phyloP scores from a whole-genome alignment of 78 protist species.

The Tieghemostelium lacteum region DNA sequence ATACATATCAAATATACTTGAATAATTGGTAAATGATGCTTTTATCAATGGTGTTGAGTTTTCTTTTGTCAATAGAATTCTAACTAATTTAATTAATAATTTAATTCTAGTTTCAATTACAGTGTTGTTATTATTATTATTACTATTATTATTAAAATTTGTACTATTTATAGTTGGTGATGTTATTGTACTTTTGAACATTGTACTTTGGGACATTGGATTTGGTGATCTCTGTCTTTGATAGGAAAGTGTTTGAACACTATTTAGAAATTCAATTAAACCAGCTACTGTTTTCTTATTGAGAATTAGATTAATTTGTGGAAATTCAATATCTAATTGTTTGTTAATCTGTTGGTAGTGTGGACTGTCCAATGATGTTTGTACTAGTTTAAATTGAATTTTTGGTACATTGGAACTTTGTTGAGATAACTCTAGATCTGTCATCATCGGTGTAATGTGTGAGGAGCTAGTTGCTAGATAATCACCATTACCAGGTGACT shows the following conservation, averaged over 20 bases:
- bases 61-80: constrained; percentile 57
- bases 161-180: background rate
- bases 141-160: background rate
- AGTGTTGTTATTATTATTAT: no score
- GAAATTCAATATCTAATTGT: constrained; percentile 5
- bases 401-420: background rate
- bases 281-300: constrained; percentile 72
- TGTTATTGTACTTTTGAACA: background rate
- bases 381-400: constrained; percentile 1
- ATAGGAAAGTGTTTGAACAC: constrained; percentile 19
- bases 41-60: constrained; percentile 52
- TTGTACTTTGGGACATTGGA: background rate
- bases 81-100: constrained; percentile 17
- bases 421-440: background rate
- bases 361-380: constrained; percentile 28
- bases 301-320: constrained; percentile 60
- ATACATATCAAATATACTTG: background rate
- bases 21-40: constrained; percentile 22
- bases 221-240: background rate
- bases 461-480: constrained; percentile 35
- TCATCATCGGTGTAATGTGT: background rate
- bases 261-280: constrained; percentile 54
- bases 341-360: constrained; percentile 26
- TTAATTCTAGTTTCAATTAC: background rate
- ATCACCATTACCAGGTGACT: constrained; percentile 7